These are phyloP conservation scores for Thelonectria blattea DNA, from an alignment of 2,329 filamentous ascomycete species.

Conservation along the genomic window DNA sequence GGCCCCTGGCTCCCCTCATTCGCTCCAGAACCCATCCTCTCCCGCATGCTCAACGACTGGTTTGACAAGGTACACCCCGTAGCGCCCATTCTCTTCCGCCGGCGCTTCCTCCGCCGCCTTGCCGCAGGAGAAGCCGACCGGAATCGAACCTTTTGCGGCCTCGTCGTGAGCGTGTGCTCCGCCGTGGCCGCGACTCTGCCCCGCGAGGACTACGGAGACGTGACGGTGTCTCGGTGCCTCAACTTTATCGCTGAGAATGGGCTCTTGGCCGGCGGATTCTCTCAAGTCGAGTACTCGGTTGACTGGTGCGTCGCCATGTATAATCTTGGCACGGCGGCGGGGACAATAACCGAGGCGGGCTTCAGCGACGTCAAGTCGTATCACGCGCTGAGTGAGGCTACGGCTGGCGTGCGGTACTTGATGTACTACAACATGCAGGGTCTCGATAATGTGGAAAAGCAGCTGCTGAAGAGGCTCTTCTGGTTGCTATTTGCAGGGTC, in stretches of 20 bases:
- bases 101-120: conserved; percentile 40
- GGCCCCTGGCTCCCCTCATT: conserved; percentile 28
- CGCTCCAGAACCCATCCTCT: conserved; percentile 22
- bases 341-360: conserved; percentile 19
- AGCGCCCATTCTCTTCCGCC: conserved; percentile 42
- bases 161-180: conserved; percentile 45
- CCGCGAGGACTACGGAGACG: conserved; percentile 32
- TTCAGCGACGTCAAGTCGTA: conserved; percentile 30
- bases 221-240: conserved; percentile 40
- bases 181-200: conserved; percentile 43
- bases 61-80: conserved; percentile 46
- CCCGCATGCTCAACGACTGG: conserved; percentile 41
- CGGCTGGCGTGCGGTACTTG: conserved; percentile 40
- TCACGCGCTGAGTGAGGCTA: conserved; percentile 35
- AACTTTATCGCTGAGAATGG: conserved; percentile 39
- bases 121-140: conserved; percentile 32
- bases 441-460: conserved; percentile 36
- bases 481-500: conserved; percentile 43
- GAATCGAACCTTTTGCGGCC: conserved; percentile 40
- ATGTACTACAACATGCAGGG: conserved; percentile 36
- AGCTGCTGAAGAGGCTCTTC: conserved; percentile 43
- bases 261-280: conserved; percentile 31
- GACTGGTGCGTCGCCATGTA: conserved; percentile 47
- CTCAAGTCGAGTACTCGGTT: conserved; percentile 33
- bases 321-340: conserved; percentile 40